Conservation (phyloP, 129 eudicot species). For the Arctium lappa region DNA sequence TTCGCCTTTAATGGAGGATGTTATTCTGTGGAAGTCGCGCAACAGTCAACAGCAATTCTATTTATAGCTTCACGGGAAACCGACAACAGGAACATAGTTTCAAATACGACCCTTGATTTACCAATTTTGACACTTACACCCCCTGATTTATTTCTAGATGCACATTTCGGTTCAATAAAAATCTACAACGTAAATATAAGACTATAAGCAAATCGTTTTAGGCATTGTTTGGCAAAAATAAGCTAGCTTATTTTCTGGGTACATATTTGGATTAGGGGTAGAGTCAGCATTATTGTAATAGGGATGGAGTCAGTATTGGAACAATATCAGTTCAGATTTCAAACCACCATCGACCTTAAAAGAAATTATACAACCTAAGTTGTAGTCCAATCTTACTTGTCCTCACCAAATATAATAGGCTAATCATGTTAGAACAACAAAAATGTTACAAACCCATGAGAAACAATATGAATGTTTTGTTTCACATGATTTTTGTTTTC, state of each 20-base stretch:
- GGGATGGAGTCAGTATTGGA: not conserved
- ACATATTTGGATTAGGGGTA: too few relatives aligned
- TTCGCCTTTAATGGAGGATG: slow-evolving; percentile 21
- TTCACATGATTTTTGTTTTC: not conserved
- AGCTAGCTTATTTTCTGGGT: too few relatives aligned
- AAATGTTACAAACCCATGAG: not conserved
- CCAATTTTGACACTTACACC: not conserved
- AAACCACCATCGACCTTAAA: not conserved
- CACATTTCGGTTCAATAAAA: not conserved
- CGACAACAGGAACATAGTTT: not conserved
- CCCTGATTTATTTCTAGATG: not conserved
- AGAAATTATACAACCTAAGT: not conserved
- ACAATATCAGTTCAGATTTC: not conserved
- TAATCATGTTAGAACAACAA: not conserved
- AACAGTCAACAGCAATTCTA: slow-evolving; percentile 23
- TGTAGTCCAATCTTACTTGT: not conserved
- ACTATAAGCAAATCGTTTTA: too few relatives aligned
- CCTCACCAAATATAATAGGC: not conserved
- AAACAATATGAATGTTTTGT: not conserved
- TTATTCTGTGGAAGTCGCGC: slow-evolving; percentile 11
- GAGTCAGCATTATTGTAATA: too few relatives aligned
- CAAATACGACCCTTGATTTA: not conserved
- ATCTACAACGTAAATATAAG: too few relatives aligned
- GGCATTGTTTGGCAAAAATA: too few relatives aligned
- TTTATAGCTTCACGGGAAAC: slow-evolving; percentile 19